Evolutionary conservation across 805 yeast species (phyloP), one percentile per base, ranked within the genome.

Genomic region (Cyberlindnera petersonii): DNA sequence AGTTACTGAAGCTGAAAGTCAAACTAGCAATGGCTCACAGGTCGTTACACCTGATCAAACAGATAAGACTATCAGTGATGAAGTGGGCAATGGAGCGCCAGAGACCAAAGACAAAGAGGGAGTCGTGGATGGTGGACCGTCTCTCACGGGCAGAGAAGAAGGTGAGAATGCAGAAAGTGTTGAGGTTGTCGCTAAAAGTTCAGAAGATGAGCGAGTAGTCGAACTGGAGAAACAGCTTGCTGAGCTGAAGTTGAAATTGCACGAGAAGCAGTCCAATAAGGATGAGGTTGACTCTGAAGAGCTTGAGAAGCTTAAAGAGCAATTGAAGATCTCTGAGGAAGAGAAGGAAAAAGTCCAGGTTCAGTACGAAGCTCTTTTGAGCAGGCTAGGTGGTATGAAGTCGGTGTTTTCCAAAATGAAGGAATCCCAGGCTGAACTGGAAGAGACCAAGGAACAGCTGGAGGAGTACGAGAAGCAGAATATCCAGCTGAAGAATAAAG

Each of bases 361-460:
- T 2, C 77, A 78, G 46, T 82, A 83, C 52, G 81, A 82, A 44
- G 66, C 73, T 5, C 60, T 85, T 23, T 59, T 85, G 43, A 75
- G 75, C 46, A 71, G 82, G 55, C 58, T 85, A 14, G 74, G 86
- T 1, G 74, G 85, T 3, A 83, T 84, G 91, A 84, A 82, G 48
- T 65, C 80, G 1, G 72, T 84, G 2, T 84, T 84, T 58, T 69
- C 64, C 27, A 83, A 84, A 47, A 82, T 83, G 86, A 81, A 83
- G 53, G 82, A 75, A 41, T 66, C 86, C 0, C 82, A 83, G 53
- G 62, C 59, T 3, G 85, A 82, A 48, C 63, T 85, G 15, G 86
- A 74, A 29, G 65, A 63, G 5, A 68, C 74, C 1, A 74, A 75
- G 47, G 74, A 69, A 14, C 75, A 74, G 46, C 59, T 77, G 36